These are phyloP conservation scores for Clarireedia hainanense DNA, from an alignment of 2,329 filamentous ascomycete species.

Conservation along the genomic window DNA sequence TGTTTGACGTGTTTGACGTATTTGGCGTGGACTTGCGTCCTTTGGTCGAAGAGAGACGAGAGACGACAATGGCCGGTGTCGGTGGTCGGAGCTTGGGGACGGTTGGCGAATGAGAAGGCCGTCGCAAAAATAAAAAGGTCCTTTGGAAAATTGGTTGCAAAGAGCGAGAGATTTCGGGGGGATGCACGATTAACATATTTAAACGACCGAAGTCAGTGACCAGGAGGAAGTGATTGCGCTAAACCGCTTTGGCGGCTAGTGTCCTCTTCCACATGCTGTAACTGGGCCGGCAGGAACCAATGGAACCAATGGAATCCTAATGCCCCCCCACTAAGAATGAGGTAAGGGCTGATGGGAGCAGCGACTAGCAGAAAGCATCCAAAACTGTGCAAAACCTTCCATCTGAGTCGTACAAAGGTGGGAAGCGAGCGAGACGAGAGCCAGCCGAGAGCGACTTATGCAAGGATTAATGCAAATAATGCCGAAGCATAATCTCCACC, in stretches of 20 bases:
- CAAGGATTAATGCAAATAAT: background rate
- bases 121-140: slow-evolving; percentile 1
- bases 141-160: slow-evolving; percentile 8
- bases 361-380: too few species aligned
- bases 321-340: background rate
- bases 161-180: slow-evolving; percentile 9
- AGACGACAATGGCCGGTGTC: background rate
- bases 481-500: background rate
- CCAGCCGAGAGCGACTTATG: background rate
- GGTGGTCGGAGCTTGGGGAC: background rate
- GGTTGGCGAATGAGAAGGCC: slow-evolving; percentile 8
- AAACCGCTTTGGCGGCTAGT: background rate
- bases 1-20: background rate
- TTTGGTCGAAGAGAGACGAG: too few species aligned
- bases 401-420: too few species aligned
- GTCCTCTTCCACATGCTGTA: background rate
- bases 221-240: background rate
- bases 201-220: slow-evolving; percentile 2
- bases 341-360: background rate
- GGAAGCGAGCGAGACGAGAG: too few species aligned
- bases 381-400: too few species aligned
- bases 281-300: background rate
- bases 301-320: background rate
- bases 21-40: too few species aligned
- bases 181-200: slow-evolving; percentile 7